These are phyloP conservation scores for Eucalyptus curtisii DNA, from an alignment of 345 rosid genomes.

Conservation along the genomic window DNA sequence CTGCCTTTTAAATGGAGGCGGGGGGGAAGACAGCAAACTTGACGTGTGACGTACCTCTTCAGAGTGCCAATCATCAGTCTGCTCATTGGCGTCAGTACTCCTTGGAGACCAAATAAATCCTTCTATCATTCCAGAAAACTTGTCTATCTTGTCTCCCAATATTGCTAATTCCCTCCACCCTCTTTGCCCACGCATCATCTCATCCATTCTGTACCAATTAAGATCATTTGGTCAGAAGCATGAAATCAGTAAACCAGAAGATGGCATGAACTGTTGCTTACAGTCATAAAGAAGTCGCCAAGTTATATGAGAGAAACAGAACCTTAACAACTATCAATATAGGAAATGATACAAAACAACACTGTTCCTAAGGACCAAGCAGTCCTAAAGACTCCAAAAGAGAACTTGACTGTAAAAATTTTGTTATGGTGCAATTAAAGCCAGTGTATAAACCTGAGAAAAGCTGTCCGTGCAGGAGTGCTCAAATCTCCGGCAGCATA, in stretches of 20 bases:
- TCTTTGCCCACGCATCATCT: constrained; percentile 96
- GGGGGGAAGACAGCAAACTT: not conserved
- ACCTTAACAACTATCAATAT: not conserved
- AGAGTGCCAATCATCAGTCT: constrained; percentile 38
- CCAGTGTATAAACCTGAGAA: constrained; percentile 43
- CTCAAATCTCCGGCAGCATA: constrained; percentile 73
- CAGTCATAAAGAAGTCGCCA: not conserved
- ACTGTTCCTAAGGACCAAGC: not conserved
- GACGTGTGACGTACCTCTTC: constrained; percentile 44
- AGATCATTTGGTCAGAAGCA: not conserved
- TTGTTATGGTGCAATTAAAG: not conserved
- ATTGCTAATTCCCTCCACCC: constrained; percentile 91
- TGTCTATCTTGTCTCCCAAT: constrained; percentile 78
- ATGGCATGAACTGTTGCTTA: not conserved
- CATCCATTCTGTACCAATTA: constrained; percentile 63
- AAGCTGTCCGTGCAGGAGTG: constrained; percentile 57
- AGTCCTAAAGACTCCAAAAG: not conserved
- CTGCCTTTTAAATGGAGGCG: not conserved
- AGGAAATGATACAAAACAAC: not conserved
- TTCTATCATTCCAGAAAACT: constrained; percentile 85
- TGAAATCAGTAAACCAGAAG: not conserved
- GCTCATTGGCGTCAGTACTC: constrained; percentile 28
- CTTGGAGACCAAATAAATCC: constrained; percentile 94
- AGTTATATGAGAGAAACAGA: not conserved
- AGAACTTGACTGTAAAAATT: not conserved